These are phyloP conservation scores for Fistulinella prunicolor DNA, from an alignment of 768 basidiomycete genomes.

Conservation along the genomic window DNA sequence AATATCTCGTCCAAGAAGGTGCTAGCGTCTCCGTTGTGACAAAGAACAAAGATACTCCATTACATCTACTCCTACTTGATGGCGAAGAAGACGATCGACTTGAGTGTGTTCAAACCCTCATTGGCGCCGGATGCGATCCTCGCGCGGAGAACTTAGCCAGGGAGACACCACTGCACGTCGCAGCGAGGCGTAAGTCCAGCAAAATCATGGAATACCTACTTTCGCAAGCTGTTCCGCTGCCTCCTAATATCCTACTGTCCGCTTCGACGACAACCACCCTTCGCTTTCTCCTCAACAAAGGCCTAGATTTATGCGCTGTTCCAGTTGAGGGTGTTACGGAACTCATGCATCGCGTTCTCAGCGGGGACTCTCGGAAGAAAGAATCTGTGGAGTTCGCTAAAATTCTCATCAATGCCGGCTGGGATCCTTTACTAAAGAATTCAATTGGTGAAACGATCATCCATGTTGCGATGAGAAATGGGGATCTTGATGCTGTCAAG, in stretches of 20 bases:
- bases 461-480: neutral
- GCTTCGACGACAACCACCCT: neutral
- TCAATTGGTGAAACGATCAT: neutral
- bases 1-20: neutral
- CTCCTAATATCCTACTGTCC: neutral
- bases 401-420: neutral
- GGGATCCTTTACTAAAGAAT: neutral
- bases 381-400: neutral
- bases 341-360: neutral
- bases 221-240: neutral
- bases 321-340: neutral
- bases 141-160: neutral
- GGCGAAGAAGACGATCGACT: neutral
- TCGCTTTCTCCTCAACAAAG: neutral
- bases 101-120: neutral
- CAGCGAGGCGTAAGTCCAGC: neutral
- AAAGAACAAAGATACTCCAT: neutral
- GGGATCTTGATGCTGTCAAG: neutral
- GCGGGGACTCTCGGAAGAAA: no score
- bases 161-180: neutral
- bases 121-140: constrained; percentile 3
- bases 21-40: neutral
- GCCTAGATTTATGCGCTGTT: neutral
- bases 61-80: neutral
- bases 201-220: neutral